Evolutionary conservation across 352 stramenopile species (phyloP), one percentile per base, ranked within the genome.

Genomic region (Pythium sp.): DNA sequence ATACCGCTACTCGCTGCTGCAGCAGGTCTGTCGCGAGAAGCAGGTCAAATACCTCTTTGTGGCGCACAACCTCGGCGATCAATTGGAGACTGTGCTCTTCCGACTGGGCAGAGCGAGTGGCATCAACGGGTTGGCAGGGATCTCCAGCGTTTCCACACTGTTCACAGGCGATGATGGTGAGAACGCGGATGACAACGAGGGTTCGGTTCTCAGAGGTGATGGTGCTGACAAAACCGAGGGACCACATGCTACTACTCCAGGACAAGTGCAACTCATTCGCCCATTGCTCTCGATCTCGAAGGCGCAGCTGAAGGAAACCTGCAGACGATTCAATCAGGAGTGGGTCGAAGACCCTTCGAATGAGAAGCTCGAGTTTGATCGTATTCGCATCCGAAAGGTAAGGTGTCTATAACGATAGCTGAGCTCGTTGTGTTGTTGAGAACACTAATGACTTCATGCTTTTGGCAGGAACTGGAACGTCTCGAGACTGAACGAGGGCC

Each of bases 311-410:
- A 88, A 84, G 61, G 79, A 72, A 34, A 96, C 88, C 11, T 94
- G 86, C 67, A 51, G 81, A 56, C 81, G 78, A 32, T 96, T 96
- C 61, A 34, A 76, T 5, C 85, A 93, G 61, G 61, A 72, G 28
- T 96, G 88, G 88, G 82, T 93, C 18, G 85, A 96, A 63, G 88
- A 96, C 75, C 88, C 86, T 22, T 90, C 81, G 5, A 96, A 96
- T 61, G 79, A 95, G 58, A 80, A 88, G 58, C 75, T 83, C 5
- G 53, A 83, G 65, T 96, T 89, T 60, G 88, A 96, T 60, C 84
- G 88, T 34, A 85, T 95, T 65, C 83, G 88, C 8, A 94, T 96
- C 56, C 86, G 88, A 38, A 89, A 94, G 80, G 86, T 32, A 32
- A 32, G 30, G 2, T 32, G 30, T 32, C 30, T 32, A 32, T 32